phyloP scores from a whole-genome alignment of 2,329 filamentous ascomycete species.

The Calonectria crousiana region DNA sequence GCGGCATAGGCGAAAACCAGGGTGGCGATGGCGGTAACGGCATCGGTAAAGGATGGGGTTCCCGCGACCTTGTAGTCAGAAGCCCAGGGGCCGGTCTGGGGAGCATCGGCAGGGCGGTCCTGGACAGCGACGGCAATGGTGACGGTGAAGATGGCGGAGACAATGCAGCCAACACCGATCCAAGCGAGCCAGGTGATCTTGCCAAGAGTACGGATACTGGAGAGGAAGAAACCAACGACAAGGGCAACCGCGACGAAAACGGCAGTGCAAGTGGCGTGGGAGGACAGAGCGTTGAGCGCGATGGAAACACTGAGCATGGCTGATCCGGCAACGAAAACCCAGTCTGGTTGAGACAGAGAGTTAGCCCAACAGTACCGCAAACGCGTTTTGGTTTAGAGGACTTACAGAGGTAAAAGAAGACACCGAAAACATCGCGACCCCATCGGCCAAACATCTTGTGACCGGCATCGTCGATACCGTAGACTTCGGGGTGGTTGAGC shows the following conservation, averaged over 20 bases:
- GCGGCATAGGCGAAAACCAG: conserved; percentile 8
- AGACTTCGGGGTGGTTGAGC: conserved; percentile 5
- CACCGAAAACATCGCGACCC: not conserved
- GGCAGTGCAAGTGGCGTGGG: not conserved
- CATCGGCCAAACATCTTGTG: conserved; percentile 4
- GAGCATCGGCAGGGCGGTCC: conserved; percentile 8
- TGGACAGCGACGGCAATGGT: conserved; percentile 13
- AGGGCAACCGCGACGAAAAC: not conserved
- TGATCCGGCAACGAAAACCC: conserved; percentile 5
- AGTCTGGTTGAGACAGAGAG: not conserved
- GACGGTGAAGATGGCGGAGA: conserved; percentile 1
- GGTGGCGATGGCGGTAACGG: not conserved
- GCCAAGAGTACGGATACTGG: not conserved
- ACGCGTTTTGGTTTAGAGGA: no score
- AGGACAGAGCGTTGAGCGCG: not conserved
- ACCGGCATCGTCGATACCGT: conserved; percentile 6
- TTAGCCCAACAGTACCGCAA: not conserved
- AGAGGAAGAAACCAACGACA: not conserved
- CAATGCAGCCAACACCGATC: conserved; percentile 2
- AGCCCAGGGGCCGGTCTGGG: not conserved
- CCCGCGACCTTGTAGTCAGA: not conserved
- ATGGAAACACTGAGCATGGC: conserved; percentile 10
- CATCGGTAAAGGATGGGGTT: conserved; percentile 1
- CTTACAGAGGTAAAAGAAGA: conserved; percentile 5
- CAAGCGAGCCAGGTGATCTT: not conserved